Evolutionary conservation across 2,329 filamentous ascomycete species (phyloP), one percentile per base, ranked within the genome.

Genomic region (Alternaria triticina): DNA sequence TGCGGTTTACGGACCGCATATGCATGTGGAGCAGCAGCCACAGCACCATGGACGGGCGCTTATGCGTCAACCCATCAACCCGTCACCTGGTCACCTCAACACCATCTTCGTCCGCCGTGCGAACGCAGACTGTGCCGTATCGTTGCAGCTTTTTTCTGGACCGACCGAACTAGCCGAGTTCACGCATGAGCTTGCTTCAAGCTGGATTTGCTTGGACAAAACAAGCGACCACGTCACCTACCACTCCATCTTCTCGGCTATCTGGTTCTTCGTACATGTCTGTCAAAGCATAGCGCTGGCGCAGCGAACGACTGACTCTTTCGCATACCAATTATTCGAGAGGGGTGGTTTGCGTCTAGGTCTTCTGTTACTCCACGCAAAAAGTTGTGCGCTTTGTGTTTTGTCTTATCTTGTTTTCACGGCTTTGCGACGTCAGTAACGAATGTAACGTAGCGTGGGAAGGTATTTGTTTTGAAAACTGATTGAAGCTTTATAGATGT

Each of bases 401-500:
- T 44, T 49, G 23, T 45, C n/a, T n/a, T n/a, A n/a, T 50, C 8
- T 30, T 43, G 25, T n/a, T 8, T 30, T 30, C 22, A 40, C 20
- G 52, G 44, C 44, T 36, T 23, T 17, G 28, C 51, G 55, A 62
- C 49, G 36, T 60, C 55, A 67, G 68, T 71, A 58, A 71, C 51
- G 69, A 71, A 62, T 54, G 61, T 69, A 64, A 70, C 64, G 69
- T 62, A 73, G 69, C 69, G 68, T 70, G 69, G 69, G 70, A 64
- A 63, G 68, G 57, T 57, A 52, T 66, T 25, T 68, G 65, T 47
- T 49, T 15, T 43, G 56, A 9, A 52, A 36, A 13, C 20, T 25
- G 17, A 36, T 59, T 43, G 33, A 27, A 46, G 17, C 9, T 23
- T 28, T 50, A 45, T 25, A 55, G 36, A 59, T n/a, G n/a, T 36